Base-by-base conservation (phyloP, 192 early-diverging fungal genomes). In the Glomus cerebriforme region DNA sequence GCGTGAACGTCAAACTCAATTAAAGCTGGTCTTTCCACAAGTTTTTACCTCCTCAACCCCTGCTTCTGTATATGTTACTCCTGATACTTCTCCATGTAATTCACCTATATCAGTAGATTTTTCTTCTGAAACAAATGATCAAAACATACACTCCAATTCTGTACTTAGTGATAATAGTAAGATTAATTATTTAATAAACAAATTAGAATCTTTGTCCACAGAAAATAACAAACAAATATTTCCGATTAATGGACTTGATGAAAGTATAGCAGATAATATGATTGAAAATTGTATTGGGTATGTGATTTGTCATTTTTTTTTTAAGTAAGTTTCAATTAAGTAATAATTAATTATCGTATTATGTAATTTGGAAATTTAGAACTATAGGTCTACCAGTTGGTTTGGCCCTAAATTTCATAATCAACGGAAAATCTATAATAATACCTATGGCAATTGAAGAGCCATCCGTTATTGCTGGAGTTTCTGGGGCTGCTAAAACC, bases 391-490 rank as follows among this genome's bases (percentile, higher is more conserved):
- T 94, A 8, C 93, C 93, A 4, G 81, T 94, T 32, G 93, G 93
- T 13, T 81, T 94, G 19, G 93, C 90, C 0, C 84, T 94, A 32
- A 94, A 94, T 84, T 92, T 93, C 62, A 83, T 85, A 59, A 92
- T 94, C 81, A 91, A 94, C 79, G 87, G 81, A 7, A 79, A 78
- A 6, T 83, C 91, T 5, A 72, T 83, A 9, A 88, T 92, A 10
- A 86, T 92, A 43, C 93, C 93, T 10, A 93, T 94, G 93, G 91
- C 90, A 17, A 88, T 94, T 15, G 93, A 94, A 79, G 93, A 94
- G 77, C 92, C 93, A 9, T 92, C 90, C 10, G 92, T 94, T 47
- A 85, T 94, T 3, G 93, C 93, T 15, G 93, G 90, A n/a, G 93
- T 92, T 7, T 93, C 92, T 19, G 91, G 92, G 54, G 92, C 91